Evolutionary conservation across 2,329 filamentous ascomycete genomes (phyloP), one percentile per base, ranked within the genome.

Genomic region (Aspergillus sp.): DNA sequence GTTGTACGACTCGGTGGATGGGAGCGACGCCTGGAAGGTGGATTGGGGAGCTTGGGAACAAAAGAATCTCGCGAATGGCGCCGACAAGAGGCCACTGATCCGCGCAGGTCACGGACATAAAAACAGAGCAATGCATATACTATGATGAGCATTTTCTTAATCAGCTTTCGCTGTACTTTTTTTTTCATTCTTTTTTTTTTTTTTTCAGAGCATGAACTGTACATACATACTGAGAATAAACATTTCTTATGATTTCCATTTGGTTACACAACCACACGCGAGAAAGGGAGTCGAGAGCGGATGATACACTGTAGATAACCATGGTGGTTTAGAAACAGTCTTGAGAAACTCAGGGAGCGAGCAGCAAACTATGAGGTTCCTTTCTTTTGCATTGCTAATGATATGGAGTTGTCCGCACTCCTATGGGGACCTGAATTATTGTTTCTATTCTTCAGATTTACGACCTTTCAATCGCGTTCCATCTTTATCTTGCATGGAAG

Each of bases 1-100:
- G 87, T 89, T 3, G 82, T 89, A 15, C 78, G 87, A 52, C 74
- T 89, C 22, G 87, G 87, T 6, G 87, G 87, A 0, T 89, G 87
- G 87, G 87, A 89, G 72, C 80, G 87, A 60, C 76, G 81, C 59
- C 72, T 76, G 31, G 93, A 98, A 74, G 95, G 95, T 4, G 95
- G 95, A 0, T 76, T 94, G 62, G 94, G 94, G 3, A 95, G 92
- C 72, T 76, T 98, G 75, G 92, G 93, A 3, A 98, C 94, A 4
- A 96, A 93, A 80, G 94, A 98, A 83, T 87, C 93, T 74, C 86
- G 95, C 63, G 92, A 96, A 68, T 93, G 89, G 78, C 87, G 93
- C 76, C 88, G 86, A 72, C 83, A 87, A 54, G 93, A 97, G 76
- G 93, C 94, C 5, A 81, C 87, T 66, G 91, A 97, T 82, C 93